These are phyloP conservation scores for Fistulifera solaris DNA, from an alignment of 108 stramenopile genomes.

Conservation along the genomic window DNA sequence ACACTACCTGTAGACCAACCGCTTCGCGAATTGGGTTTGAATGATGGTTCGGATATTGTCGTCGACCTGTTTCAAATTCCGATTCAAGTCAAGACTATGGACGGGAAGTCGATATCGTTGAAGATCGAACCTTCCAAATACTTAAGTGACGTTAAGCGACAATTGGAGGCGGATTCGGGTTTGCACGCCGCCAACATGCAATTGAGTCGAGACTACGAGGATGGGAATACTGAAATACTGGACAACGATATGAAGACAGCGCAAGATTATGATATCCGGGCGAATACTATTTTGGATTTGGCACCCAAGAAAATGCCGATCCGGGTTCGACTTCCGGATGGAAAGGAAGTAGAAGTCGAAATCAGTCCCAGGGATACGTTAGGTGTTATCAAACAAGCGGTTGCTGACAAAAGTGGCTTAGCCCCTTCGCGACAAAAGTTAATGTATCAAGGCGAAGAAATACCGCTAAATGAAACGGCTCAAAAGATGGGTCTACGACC, in stretches of 20 bases:
- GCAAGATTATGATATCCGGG: constrained; percentile 11
- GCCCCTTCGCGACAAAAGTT: constrained; percentile 10
- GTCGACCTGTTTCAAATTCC: constrained; percentile 14
- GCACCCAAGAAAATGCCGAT: constrained; percentile 13
- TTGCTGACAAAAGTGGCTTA: constrained; percentile 11
- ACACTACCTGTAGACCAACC: constrained; percentile 4
- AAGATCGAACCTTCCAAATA: constrained; percentile 15
- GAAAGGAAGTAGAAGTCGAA: constrained; percentile 8
- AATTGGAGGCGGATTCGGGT: constrained; percentile 10
- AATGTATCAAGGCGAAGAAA: constrained; percentile 11
- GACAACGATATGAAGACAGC: constrained; percentile 11
- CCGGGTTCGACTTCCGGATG: constrained; percentile 16
- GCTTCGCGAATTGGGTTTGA: constrained; percentile 10
- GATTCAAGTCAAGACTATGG: constrained; percentile 9
- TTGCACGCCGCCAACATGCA: constrained; percentile 14
- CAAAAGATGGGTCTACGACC: constrained; percentile 10
- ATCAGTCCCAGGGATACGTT: constrained; percentile 10
- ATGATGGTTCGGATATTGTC: constrained; percentile 9
- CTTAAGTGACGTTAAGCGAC: constrained; percentile 10
- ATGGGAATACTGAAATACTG: not conserved
- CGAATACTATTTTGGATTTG: constrained; percentile 9
- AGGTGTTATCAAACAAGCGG: constrained; percentile 11
- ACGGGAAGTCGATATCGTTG: constrained; percentile 9
- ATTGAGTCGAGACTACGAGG: not conserved
- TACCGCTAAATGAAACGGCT: constrained; percentile 1